Percentiles rank a stretch among this genome's conserved stretches.
Evolutionary conservation across 257 asterid genomes (phyloP).

Genomic region (Gardenia jasminoides): DNA sequence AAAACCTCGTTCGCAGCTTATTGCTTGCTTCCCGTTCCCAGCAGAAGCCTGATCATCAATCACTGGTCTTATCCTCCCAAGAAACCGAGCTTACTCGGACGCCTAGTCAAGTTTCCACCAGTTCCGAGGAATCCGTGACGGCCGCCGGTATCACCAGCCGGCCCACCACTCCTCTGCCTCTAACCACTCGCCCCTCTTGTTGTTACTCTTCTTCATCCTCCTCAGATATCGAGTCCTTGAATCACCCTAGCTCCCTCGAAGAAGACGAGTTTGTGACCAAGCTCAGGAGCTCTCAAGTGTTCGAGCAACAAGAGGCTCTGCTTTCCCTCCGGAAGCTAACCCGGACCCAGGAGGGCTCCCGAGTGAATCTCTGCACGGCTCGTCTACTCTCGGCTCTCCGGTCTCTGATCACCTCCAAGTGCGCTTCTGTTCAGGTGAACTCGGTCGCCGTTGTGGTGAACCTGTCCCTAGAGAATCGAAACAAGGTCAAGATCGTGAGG

Average conservation of each 20-base stretch:
- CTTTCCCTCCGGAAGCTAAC: conserved; percentile 60
- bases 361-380: conserved; percentile 65
- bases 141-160: conserved; percentile 29
- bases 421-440: conserved; percentile 64
- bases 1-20: conserved; percentile 46
- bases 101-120: conserved; percentile 43
- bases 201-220: conserved; percentile 69
- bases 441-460: conserved; percentile 80
- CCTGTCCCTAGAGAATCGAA: conserved; percentile 70
- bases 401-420: conserved; percentile 49
- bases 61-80: not conserved
- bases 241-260: conserved; percentile 33
- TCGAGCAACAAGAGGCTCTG: conserved; percentile 76
- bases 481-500: conserved; percentile 83
- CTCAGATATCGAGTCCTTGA: conserved; percentile 42
- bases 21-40: conserved; percentile 5
- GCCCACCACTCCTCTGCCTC: conserved; percentile 41
- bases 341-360: conserved; percentile 69
- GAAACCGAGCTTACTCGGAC: conserved; percentile 31
- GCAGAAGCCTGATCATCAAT: not conserved
- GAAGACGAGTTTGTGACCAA: conserved; percentile 54
- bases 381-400: conserved; percentile 56
- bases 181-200: conserved; percentile 51
- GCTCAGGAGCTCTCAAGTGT: conserved; percentile 55
- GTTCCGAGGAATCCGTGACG: conserved; percentile 59